These are phyloP conservation scores for Penicillium sp. DNA, from an alignment of 2,329 filamentous ascomycete genomes.

Conservation along the genomic window DNA sequence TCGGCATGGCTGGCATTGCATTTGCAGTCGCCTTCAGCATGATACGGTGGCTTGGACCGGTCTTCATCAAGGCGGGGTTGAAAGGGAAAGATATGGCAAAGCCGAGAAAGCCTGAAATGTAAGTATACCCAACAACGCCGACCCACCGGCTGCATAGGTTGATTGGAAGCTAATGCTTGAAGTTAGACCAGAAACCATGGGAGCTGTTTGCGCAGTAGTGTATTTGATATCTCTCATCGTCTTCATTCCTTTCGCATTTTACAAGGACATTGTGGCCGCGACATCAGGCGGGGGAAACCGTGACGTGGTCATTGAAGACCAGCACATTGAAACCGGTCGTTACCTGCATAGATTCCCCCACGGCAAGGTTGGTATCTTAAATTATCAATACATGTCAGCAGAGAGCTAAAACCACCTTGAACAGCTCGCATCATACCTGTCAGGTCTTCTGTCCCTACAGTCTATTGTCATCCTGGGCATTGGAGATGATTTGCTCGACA, in stretches of 20 bases:
- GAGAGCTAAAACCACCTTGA: constrained; percentile 2
- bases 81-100: constrained; percentile 89
- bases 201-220: constrained; percentile 84
- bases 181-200: constrained; percentile 84
- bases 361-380: constrained; percentile 64
- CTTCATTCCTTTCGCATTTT: constrained; percentile 96
- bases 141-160: neutral
- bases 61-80: constrained; percentile 82
- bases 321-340: constrained; percentile 74
- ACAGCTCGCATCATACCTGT: constrained; percentile 89
- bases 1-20: constrained; percentile 80
- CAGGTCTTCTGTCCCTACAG: constrained; percentile 88
- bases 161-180: constrained; percentile 10
- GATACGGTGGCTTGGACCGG: constrained; percentile 88
- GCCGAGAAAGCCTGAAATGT: constrained; percentile 70
- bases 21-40: constrained; percentile 80
- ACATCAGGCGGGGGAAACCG: constrained; percentile 91
- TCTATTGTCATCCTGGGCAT: constrained; percentile 87
- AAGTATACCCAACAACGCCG: constrained; percentile 28
- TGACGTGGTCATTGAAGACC: constrained; percentile 73
- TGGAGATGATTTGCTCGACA: constrained; percentile 94
- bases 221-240: constrained; percentile 85
- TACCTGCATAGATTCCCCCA: constrained; percentile 91
- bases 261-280: constrained; percentile 94
- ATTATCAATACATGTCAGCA: neutral